Percentiles rank a stretch among this genome's conserved stretches.
Conservation (phyloP, 306 rosid genomes). For the Rubus idaeus region DNA sequence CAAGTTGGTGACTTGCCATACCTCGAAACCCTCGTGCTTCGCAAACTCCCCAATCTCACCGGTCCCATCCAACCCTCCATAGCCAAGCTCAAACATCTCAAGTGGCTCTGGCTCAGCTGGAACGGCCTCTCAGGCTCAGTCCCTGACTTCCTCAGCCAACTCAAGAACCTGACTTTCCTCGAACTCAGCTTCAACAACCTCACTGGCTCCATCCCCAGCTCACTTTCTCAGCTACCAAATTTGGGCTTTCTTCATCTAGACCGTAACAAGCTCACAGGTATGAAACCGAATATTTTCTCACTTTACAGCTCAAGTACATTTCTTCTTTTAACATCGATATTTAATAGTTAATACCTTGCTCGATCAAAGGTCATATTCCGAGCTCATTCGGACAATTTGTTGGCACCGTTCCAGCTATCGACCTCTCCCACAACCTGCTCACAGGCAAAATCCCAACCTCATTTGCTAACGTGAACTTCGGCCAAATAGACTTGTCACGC, state of each 20-base stretch:
- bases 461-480: constrained; percentile 30
- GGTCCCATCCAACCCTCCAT: constrained; percentile 69
- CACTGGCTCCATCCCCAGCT: constrained; percentile 50
- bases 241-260: constrained; percentile 36
- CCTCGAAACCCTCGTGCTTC: constrained; percentile 47
- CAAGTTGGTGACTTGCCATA: constrained; percentile 67
- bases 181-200: constrained; percentile 58
- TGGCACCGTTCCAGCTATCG: constrained; percentile 16
- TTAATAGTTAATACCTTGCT: neutral
- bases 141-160: constrained; percentile 55
- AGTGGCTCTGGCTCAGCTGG: constrained; percentile 42
- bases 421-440: constrained; percentile 52
- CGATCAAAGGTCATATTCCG: constrained; percentile 27
- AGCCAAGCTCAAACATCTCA: constrained; percentile 51
- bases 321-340: neutral
- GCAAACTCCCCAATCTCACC: constrained; percentile 51
- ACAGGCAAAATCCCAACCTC: constrained; percentile 54
- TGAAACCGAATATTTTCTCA: neutral
- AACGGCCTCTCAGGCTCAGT: constrained; percentile 59
- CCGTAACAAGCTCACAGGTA: constrained; percentile 39
- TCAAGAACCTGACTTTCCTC: constrained; percentile 41
- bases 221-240: constrained; percentile 51
- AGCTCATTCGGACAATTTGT: constrained; percentile 42
- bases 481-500: constrained; percentile 44
- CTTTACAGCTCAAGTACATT: too few relatives aligned